Conservation (phyloP, 1,284 basidiomycete genomes). For the Pseudozyma sp. region DNA sequence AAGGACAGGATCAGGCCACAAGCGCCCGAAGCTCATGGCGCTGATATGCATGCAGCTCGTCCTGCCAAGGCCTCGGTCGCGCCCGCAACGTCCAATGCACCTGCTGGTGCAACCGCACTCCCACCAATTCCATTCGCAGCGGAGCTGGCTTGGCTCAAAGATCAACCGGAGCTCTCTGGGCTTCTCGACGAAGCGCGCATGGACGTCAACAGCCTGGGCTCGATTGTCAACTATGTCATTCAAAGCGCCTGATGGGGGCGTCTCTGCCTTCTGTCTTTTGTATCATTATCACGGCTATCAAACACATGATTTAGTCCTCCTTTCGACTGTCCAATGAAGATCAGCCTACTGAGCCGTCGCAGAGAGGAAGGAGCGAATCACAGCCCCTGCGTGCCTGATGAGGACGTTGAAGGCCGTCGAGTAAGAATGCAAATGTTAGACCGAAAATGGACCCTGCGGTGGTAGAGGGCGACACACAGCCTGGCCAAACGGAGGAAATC, state of each 20-base stretch:
- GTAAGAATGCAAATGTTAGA: no score
- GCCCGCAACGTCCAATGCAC: neutral
- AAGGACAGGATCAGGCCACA: constrained; percentile 22
- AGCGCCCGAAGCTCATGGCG: constrained; percentile 7
- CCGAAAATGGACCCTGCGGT: no score
- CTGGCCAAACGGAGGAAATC: no score
- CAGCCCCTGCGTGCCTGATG: no score
- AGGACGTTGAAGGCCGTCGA: no score
- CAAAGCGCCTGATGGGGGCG: constrained; percentile 24
- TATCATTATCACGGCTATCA: no score
- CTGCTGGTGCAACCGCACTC: neutral
- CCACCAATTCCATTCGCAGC: constrained; percentile 21
- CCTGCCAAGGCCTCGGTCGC: neutral
- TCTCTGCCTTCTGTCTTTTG: neutral
- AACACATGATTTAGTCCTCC: no score
- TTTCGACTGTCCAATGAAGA: no score
- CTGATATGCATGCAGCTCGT: neutral
- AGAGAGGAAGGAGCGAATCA: no score
- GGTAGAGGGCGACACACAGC: no score
- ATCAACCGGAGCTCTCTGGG: constrained; percentile 28
- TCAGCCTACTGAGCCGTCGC: no score
- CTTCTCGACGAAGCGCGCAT: constrained; percentile 41
- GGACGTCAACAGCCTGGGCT: constrained; percentile 44
- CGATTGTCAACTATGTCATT: constrained; percentile 37
- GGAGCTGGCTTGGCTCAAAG: constrained; percentile 38